Evolutionary conservation across 2,329 filamentous ascomycete genomes (phyloP).

Genomic region (Aspergillus sp.): DNA sequence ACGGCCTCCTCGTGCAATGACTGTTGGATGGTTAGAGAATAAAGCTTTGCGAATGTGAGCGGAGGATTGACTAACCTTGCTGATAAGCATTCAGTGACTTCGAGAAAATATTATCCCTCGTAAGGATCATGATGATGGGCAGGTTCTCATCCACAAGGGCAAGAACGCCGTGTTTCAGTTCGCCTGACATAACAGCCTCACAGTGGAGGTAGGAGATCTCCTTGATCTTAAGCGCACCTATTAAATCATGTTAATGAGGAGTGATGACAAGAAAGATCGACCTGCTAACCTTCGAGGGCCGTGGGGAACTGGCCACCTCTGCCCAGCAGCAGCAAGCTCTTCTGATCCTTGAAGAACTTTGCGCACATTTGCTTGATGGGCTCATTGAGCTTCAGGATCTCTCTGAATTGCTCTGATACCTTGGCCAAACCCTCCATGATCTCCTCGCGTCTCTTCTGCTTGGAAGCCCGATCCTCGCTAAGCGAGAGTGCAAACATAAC

Average conservation of each 20-base stretch:
- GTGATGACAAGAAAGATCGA: background rate
- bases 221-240: constrained; percentile 95
- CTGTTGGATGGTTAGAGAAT: constrained; percentile 51
- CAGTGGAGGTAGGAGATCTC: constrained; percentile 99
- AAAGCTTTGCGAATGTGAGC: constrained; percentile 12
- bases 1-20: constrained; percentile 92
- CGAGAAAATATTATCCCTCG: constrained; percentile 90
- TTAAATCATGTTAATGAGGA: constrained; percentile 17
- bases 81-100: constrained; percentile 99
- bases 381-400: constrained; percentile 87
- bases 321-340: constrained; percentile 88
- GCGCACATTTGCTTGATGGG: constrained; percentile 92
- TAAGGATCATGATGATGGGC: constrained; percentile 99
- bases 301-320: constrained; percentile 95
- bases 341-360: constrained; percentile 94
- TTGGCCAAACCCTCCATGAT: constrained; percentile 92
- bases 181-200: constrained; percentile 99
- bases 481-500: constrained; percentile 98
- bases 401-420: constrained; percentile 87
- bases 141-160: constrained; percentile 97
- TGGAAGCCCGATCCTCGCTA: constrained; percentile 94
- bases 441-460: constrained; percentile 86
- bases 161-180: constrained; percentile 97
- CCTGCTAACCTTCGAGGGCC: constrained; percentile 75
- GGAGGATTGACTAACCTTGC: constrained; percentile 65